Percentiles rank a stretch among this genome's conserved stretches.
phyloP scores from a whole-genome alignment of 1,284 basidiomycete genomes.

The Exobasidium cylindrosporum region DNA sequence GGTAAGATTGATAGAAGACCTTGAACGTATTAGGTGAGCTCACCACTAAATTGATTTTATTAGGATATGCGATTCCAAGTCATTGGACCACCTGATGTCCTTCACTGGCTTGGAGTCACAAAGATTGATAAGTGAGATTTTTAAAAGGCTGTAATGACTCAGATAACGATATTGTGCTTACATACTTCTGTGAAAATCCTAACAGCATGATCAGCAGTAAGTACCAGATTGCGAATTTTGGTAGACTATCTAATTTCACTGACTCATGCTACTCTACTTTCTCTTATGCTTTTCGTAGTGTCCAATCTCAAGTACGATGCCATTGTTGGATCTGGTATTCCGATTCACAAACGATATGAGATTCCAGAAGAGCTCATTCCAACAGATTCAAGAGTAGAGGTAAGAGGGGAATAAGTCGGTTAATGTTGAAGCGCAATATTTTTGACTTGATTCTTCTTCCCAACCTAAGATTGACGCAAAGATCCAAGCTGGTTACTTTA shows the following conservation, averaged over 20 bases:
- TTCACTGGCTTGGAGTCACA: slow-evolving; percentile 57
- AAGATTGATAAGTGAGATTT: slow-evolving; percentile 30
- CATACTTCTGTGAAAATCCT: neutral
- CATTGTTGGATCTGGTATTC: slow-evolving; percentile 72
- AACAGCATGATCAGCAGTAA: slow-evolving; percentile 66
- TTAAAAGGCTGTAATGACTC: neutral
- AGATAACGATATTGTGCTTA: neutral
- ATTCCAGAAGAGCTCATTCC: slow-evolving; percentile 46
- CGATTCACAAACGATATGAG: slow-evolving; percentile 62
- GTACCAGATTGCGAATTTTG: no score
- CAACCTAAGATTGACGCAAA: slow-evolving; percentile 43
- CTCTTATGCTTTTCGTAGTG: slow-evolving; percentile 67
- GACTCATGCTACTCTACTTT: no score
- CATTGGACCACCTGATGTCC: slow-evolving; percentile 83
- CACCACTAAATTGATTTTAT: neutral
- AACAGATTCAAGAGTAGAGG: slow-evolving; percentile 34
- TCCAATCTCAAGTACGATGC: slow-evolving; percentile 93
- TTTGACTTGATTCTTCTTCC: neutral
- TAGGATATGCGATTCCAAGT: slow-evolving; percentile 58
- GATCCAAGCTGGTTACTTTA: slow-evolving; percentile 61
- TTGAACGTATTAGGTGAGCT: neutral
- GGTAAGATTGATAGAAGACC: slow-evolving; percentile 61
- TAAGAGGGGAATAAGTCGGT: neutral
- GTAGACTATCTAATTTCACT: no score
- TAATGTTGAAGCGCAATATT: neutral